Base-by-base conservation (phyloP, 2,329 filamentous ascomycete species). In the Aquanectria penicillioides region DNA sequence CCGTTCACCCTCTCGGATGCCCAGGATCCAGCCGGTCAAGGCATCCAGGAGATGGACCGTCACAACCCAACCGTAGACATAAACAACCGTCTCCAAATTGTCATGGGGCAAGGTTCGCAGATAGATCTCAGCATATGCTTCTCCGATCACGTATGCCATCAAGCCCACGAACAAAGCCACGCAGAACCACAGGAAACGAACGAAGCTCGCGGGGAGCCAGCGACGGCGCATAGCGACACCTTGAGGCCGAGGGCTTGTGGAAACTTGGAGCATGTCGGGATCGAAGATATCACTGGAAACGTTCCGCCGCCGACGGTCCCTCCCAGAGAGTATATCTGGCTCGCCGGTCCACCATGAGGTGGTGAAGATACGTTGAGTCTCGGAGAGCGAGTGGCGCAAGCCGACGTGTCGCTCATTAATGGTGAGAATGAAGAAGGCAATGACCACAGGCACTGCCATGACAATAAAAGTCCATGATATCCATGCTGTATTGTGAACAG, bases 171-270 rank as follows among this genome's bases (percentile, higher is more conserved):
- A 82, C 20, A 90, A 77, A 4, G 87, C 87, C 25, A 86, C 77
- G 69, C 87, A 89, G 69, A 90, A 90, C 88, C 88, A 90, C 6
- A 90, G 75, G 61, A 90, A 90, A 13, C 88, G 83, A 38, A 89
- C 83, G 68, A 90, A 90, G 71, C 86, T 89, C 8, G 86, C 85
- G 3, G 87, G 86, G 20, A 89, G 76, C 86, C 86, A 89, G 26
- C 77, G 77, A 10, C 82, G 78, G 29, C 81, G 78, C 73, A 83
- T 74, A 37, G 79, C 71, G 17, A 81, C 78, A 12, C 63, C 69
- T 41, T 70, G 68, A 4, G 71, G 59, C 37, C 72, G 67, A 3
- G 65, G 61, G 23, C 69, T 67, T 8, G 64, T 64, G 31, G 63
- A 57, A 7, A 68, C 62, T 20, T 69, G 69, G 28, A 73, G 63